Conservation (phyloP, 768 basidiomycete genomes). For the Sarcomyxa edulis region DNA sequence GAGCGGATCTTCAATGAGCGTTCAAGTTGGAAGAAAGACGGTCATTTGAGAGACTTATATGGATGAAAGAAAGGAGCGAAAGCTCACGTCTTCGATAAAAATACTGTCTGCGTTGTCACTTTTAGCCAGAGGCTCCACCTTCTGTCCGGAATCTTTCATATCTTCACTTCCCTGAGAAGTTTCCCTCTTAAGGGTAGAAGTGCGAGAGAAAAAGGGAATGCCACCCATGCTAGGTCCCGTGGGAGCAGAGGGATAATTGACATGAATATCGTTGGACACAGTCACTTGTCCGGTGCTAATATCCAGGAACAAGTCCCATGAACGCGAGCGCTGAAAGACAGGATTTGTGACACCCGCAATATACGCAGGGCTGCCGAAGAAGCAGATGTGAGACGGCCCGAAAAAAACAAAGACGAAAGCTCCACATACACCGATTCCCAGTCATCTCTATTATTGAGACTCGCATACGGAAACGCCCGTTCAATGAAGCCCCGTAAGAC, state of each 20-base stretch:
- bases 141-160: constrained; percentile 36
- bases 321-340: constrained; percentile 60
- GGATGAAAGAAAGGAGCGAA: not conserved
- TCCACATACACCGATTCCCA: constrained; percentile 53
- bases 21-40: not conserved
- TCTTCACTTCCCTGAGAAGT: constrained; percentile 38
- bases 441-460: constrained; percentile 58
- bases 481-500: constrained; percentile 60
- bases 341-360: constrained; percentile 81
- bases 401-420: not conserved
- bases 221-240: constrained; percentile 22
- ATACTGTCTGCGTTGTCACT: constrained; percentile 44
- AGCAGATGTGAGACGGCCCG: constrained; percentile 2
- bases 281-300: constrained; percentile 62
- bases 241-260: constrained; percentile 24
- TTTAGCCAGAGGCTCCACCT: too few species aligned
- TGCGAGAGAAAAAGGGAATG: constrained; percentile 32
- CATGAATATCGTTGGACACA: constrained; percentile 58
- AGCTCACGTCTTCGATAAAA: constrained; percentile 71
- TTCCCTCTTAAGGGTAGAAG: constrained; percentile 41
- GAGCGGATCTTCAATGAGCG: constrained; percentile 63
- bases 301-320: constrained; percentile 76
- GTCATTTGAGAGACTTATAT: not conserved
- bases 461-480: constrained; percentile 74
- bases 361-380: constrained; percentile 48